These are phyloP conservation scores for Erigeron canadensis DNA, from an alignment of 129 eudicot species.

Conservation along the genomic window DNA sequence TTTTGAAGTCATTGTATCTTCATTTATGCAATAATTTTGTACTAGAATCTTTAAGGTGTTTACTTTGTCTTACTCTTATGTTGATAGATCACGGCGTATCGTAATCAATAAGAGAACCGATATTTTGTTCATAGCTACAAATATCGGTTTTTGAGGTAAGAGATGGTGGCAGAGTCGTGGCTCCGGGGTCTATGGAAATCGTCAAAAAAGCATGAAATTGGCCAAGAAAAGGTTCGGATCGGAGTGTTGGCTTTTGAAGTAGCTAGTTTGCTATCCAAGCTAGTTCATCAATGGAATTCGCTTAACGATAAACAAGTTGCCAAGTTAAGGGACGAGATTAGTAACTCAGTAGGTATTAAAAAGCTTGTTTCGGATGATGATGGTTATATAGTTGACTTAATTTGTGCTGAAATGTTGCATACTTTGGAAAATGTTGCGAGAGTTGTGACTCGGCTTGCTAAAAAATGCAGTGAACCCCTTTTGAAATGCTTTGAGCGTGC, in stretches of 20 bases:
- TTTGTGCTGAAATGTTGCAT: constrained; percentile 65
- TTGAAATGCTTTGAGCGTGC: constrained; percentile 63
- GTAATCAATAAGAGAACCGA: constrained; percentile 8
- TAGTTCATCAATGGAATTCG: constrained; percentile 71
- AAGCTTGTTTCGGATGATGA: constrained; percentile 73
- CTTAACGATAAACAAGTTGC: constrained; percentile 61
- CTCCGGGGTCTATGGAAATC: constrained; percentile 64
- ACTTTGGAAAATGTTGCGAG: constrained; percentile 52
- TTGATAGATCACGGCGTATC: no score
- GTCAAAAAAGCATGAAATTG: constrained; percentile 47
- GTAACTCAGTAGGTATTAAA: constrained; percentile 57
- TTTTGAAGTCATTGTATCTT: no score
- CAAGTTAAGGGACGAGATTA: constrained; percentile 61
- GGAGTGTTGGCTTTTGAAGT: constrained; percentile 82
- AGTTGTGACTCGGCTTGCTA: constrained; percentile 61
- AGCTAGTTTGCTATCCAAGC: constrained; percentile 67
- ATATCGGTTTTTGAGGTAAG: constrained; percentile 14
- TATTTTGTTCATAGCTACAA: constrained; percentile 22
- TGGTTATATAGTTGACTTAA: constrained; percentile 49
- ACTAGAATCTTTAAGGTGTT: no score
- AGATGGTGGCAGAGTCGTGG: constrained; percentile 81
- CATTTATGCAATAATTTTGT: no score
- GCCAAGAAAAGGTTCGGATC: constrained; percentile 40
- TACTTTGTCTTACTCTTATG: no score
- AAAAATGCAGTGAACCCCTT: constrained; percentile 62